A percentile compares a stretch with the other conserved stretches of the same genome.
Conservation (phyloP, 345 rosid genomes). For the Turritis glabra region DNA sequence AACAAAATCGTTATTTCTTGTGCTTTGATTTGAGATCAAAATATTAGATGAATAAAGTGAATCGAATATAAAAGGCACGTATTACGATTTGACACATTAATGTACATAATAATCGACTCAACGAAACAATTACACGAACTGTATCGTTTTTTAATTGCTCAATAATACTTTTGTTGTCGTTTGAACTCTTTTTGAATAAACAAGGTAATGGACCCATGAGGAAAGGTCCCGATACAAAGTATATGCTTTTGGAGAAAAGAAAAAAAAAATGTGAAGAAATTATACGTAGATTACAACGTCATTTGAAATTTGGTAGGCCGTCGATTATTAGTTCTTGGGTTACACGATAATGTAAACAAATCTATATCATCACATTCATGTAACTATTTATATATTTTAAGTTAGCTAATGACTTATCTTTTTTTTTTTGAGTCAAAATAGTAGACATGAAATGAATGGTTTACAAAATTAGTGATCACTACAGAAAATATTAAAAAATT, state of each 20-base stretch:
- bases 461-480: constrained; percentile 13
- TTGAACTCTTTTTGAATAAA: constrained; percentile 7
- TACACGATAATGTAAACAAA: constrained; percentile 35
- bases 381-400: not conserved
- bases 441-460: not conserved
- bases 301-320: constrained; percentile 23
- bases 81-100: constrained; percentile 1
- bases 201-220: constrained; percentile 26
- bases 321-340: constrained; percentile 25
- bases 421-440: not conserved
- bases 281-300: constrained; percentile 28
- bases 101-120: constrained; percentile 1
- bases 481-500: not conserved
- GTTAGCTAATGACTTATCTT: not conserved
- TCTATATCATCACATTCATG: not conserved
- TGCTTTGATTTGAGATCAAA: not conserved
- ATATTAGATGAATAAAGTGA: not conserved
- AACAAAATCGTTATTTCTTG: not conserved
- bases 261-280: not conserved
- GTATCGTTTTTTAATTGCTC: not conserved
- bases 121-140: constrained; percentile 12
- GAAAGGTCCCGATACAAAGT: constrained; percentile 39
- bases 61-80: not conserved
- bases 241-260: constrained; percentile 24
- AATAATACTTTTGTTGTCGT: constrained; percentile 22